A percentile compares a stretch with the other conserved stretches of the same genome.
Conservation (phyloP, 1,284 basidiomycete species). For the Meripilus lineatus region DNA sequence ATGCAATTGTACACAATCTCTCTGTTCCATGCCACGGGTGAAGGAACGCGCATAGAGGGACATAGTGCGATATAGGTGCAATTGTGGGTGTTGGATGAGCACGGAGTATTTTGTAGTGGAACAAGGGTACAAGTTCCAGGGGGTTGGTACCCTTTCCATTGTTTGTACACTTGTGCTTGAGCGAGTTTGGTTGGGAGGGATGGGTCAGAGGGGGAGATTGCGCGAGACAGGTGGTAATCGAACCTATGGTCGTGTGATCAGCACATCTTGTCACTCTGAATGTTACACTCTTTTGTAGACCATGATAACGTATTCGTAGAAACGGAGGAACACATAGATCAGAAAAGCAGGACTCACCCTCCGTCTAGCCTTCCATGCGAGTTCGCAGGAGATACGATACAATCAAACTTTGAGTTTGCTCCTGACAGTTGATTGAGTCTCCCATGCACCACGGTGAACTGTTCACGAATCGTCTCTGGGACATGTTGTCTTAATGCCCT, state of each 20-base stretch:
- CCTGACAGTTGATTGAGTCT: slow-evolving; percentile 3
- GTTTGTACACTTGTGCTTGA: slow-evolving; percentile 17
- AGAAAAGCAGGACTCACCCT: slow-evolving; percentile 10
- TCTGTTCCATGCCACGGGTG: slow-evolving; percentile 20
- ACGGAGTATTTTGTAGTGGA: slow-evolving; percentile 14
- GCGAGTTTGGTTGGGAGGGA: slow-evolving; percentile 16
- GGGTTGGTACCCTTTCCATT: slow-evolving; percentile 21
- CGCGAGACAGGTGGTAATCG: slow-evolving; percentile 17
- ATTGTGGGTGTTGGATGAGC: slow-evolving; percentile 12
- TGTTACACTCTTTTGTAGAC: not conserved
- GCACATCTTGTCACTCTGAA: not conserved
- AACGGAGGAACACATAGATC: not conserved
- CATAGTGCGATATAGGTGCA: slow-evolving; percentile 18
- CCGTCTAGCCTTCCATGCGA: slow-evolving; percentile 22
- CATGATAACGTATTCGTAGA: not conserved
- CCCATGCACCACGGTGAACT: slow-evolving; percentile 3
- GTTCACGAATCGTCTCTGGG: not conserved
- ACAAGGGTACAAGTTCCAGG: slow-evolving; percentile 23
- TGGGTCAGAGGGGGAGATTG: slow-evolving; percentile 11
- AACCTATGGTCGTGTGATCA: slow-evolving; percentile 8
- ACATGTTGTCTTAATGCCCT: not conserved
- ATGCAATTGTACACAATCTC: slow-evolving; percentile 26
- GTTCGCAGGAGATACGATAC: slow-evolving; percentile 23
- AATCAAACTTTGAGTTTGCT: slow-evolving; percentile 14
- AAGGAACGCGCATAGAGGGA: slow-evolving; percentile 24